phyloP scores from a whole-genome alignment of 768 basidiomycete species.

The Mycena albidolilacea region DNA sequence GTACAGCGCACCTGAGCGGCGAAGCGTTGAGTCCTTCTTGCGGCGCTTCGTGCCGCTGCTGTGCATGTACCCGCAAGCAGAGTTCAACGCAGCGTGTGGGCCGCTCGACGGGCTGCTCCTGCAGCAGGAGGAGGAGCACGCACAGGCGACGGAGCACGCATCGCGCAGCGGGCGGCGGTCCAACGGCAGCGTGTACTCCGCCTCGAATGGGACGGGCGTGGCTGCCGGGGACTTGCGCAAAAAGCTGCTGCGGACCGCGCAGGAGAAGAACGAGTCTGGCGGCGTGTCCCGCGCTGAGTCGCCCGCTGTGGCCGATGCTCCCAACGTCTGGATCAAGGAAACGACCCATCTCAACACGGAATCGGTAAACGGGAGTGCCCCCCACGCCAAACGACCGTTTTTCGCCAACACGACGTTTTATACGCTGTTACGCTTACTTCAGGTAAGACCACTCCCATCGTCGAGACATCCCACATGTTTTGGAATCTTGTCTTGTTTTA shows the following conservation, averaged over 20 bases:
- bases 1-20: conserved; percentile 84
- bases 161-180: conserved; percentile 64
- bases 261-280: conserved; percentile 63
- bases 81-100: conserved; percentile 76
- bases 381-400: conserved; percentile 70
- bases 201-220: conserved; percentile 59
- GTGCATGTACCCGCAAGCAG: conserved; percentile 77
- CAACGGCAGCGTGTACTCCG: conserved; percentile 56
- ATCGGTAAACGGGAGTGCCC: conserved; percentile 40
- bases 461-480: conserved; percentile 28
- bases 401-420: conserved; percentile 96
- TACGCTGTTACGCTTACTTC: conserved; percentile 87
- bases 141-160: conserved; percentile 49
- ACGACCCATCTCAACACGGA: conserved; percentile 48
- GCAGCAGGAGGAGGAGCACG: conserved; percentile 54
- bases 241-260: conserved; percentile 83
- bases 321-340: conserved; percentile 77
- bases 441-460: conserved; percentile 65
- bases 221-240: conserved; percentile 81
- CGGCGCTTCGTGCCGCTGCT: conserved; percentile 87
- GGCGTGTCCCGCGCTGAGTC: conserved; percentile 38
- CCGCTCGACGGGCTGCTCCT: conserved; percentile 65
- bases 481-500: conserved; percentile 1
- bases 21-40: conserved; percentile 88
- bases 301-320: conserved; percentile 34